A percentile compares a stretch with the other conserved stretches of the same genome.
Conservation (phyloP, 805 yeast genomes). For the Barnettozyma salicaria region DNA sequence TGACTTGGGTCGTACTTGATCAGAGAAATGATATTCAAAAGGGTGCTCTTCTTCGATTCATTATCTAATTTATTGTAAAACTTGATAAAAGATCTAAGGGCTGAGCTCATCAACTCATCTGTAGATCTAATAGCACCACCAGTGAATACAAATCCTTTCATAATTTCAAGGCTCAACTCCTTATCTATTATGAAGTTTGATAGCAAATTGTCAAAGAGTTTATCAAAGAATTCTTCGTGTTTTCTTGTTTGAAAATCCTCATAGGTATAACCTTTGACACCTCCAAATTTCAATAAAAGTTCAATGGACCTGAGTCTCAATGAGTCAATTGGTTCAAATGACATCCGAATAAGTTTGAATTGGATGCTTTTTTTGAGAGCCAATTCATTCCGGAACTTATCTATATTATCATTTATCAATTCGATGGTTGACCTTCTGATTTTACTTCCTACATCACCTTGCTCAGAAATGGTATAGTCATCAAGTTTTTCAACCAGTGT, state of each 20-base stretch:
- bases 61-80: conserved; percentile 21
- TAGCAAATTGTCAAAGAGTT: conserved; percentile 22
- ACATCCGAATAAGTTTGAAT: conserved; percentile 43
- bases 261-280: conserved; percentile 9
- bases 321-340: conserved; percentile 59
- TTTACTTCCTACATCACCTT: conserved; percentile 90
- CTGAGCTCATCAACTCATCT: conserved; percentile 36
- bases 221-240: conserved; percentile 26
- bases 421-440: conserved; percentile 49
- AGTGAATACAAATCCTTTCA: conserved; percentile 50
- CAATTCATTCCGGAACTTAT: conserved; percentile 8
- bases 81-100: conserved; percentile 35
- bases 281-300: conserved; percentile 30
- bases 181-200: conserved; percentile 13
- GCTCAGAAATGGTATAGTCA: conserved; percentile 72
- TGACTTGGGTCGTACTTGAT: conserved; percentile 21
- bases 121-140: conserved; percentile 54
- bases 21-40: conserved; percentile 25
- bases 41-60: conserved; percentile 11
- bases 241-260: conserved; percentile 13
- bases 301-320: conserved; percentile 39
- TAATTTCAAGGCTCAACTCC: conserved; percentile 32
- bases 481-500: conserved; percentile 40
- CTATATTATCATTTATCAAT: conserved; percentile 31
- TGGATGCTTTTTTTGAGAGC: conserved; percentile 21